phyloP scores from a whole-genome alignment of 345 rosid species.

The Erysimum cheiranthoides region DNA sequence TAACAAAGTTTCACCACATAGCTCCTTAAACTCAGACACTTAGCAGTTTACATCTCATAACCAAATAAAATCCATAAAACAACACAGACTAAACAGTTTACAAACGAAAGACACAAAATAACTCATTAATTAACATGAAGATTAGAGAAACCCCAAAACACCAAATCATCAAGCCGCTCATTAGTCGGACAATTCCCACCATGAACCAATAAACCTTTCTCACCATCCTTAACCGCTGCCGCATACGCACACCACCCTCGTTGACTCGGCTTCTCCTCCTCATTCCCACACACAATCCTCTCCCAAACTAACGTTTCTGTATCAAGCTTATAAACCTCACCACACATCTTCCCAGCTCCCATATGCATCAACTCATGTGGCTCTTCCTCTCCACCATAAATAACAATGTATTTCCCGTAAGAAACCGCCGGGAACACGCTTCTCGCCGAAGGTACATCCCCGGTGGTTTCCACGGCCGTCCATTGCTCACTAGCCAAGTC shows the following conservation, averaged over 20 bases:
- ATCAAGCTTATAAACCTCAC: constrained; percentile 40
- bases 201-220: constrained; percentile 40
- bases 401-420: constrained; percentile 33
- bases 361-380: constrained; percentile 48
- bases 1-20: background rate
- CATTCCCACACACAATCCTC: constrained; percentile 26
- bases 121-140: background rate
- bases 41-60: constrained; percentile 4
- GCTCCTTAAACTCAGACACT: constrained; percentile 11
- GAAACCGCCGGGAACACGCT: constrained; percentile 44
- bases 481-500: constrained; percentile 10
- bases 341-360: constrained; percentile 44
- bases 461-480: constrained; percentile 39
- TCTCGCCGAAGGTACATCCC: constrained; percentile 37
- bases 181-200: constrained; percentile 47
- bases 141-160: constrained; percentile 37
- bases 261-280: constrained; percentile 30
- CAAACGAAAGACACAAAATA: constrained; percentile 8
- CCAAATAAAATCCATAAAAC: constrained; percentile 7
- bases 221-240: constrained; percentile 36
- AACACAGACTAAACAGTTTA: constrained; percentile 1
- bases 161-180: constrained; percentile 47
- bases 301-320: constrained; percentile 46
- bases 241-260: constrained; percentile 45
- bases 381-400: constrained; percentile 48